Percentiles rank a stretch among this genome's conserved stretches.
Conservation (phyloP, 768 basidiomycete genomes). For the Pisolithus marmoratus region DNA sequence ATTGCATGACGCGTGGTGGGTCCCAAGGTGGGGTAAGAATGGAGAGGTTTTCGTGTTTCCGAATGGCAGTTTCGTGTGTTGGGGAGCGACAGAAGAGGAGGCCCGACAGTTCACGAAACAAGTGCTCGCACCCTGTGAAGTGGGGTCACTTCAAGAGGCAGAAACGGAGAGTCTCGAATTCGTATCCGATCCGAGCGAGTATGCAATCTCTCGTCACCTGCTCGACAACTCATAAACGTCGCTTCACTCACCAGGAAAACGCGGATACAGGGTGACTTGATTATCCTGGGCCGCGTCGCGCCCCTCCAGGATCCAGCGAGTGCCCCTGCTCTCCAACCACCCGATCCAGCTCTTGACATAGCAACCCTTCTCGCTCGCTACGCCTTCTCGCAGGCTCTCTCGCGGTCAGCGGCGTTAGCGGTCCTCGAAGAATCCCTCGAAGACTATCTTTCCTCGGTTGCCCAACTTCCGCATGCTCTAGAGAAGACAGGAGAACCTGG, state of each 20-base stretch:
- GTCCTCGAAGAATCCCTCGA: slow-evolving; percentile 84
- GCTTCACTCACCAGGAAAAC: slow-evolving; percentile 51
- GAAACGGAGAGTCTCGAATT: slow-evolving; percentile 93
- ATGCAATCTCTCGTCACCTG: slow-evolving; percentile 19
- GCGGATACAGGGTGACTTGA: slow-evolving; percentile 85
- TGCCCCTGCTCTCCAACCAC: slow-evolving; percentile 39
- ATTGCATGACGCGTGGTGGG: slow-evolving; percentile 76
- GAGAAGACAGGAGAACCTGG: slow-evolving; percentile 80
- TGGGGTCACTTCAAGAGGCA: slow-evolving; percentile 56
- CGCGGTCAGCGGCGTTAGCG: slow-evolving; percentile 82
- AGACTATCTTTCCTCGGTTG: slow-evolving; percentile 76
- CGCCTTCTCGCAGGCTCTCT: slow-evolving; percentile 86
- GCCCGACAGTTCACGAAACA: slow-evolving; percentile 62
- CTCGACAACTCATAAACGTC: neutral
- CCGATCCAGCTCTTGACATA: slow-evolving; percentile 51
- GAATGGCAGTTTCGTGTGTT: slow-evolving; percentile 86
- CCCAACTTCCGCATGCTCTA: slow-evolving; percentile 69
- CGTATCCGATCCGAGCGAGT: slow-evolving; percentile 88
- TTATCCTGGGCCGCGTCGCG: slow-evolving; percentile 73
- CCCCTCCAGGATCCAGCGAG: slow-evolving; percentile 50
- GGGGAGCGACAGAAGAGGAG: slow-evolving; percentile 77
- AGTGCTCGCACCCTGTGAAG: slow-evolving; percentile 56
- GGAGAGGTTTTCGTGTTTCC: slow-evolving; percentile 89
- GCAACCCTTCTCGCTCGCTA: slow-evolving; percentile 83
- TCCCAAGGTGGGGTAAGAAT: slow-evolving; percentile 62